phyloP scores from a whole-genome alignment of 2,329 filamentous ascomycete genomes.

The Calonectria multiphialidica region DNA sequence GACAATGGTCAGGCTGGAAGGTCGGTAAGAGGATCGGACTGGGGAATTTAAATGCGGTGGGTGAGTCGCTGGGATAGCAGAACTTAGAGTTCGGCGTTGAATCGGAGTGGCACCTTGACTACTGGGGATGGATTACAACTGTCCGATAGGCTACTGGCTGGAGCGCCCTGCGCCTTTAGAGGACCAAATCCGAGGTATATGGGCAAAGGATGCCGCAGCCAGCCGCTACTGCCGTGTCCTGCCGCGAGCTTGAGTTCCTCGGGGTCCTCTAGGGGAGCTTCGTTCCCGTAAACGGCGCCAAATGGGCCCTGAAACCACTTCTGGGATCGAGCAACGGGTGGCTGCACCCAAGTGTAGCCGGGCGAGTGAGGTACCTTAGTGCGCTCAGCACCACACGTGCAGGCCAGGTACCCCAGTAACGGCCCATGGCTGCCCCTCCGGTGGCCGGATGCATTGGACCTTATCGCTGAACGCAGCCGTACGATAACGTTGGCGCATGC shows the following conservation, averaged over 20 bases:
- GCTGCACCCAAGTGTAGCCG: neutral
- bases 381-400: neutral
- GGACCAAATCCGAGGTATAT: conserved; percentile 37
- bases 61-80: conserved; percentile 12
- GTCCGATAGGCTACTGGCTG: conserved; percentile 29
- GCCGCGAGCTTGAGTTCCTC: conserved; percentile 32
- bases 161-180: neutral
- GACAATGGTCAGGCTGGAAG: neutral
- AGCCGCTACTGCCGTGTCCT: conserved; percentile 40
- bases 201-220: conserved; percentile 39
- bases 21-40: conserved; percentile 8
- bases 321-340: neutral
- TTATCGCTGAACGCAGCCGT: conserved; percentile 13
- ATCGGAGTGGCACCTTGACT: conserved; percentile 38
- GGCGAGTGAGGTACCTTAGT: neutral
- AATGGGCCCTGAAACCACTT: neutral
- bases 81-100: conserved; percentile 37
- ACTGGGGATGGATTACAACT: conserved; percentile 34
- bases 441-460: conserved; percentile 4
- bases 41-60: conserved; percentile 17
- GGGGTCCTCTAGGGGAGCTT: neutral
- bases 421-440: conserved; percentile 7
- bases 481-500: neutral
- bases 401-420: conserved; percentile 3
- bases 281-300: neutral